phyloP scores from a whole-genome alignment of 495 filamentous ascomycete genomes.

The Annulohypoxylon moriforme region DNA sequence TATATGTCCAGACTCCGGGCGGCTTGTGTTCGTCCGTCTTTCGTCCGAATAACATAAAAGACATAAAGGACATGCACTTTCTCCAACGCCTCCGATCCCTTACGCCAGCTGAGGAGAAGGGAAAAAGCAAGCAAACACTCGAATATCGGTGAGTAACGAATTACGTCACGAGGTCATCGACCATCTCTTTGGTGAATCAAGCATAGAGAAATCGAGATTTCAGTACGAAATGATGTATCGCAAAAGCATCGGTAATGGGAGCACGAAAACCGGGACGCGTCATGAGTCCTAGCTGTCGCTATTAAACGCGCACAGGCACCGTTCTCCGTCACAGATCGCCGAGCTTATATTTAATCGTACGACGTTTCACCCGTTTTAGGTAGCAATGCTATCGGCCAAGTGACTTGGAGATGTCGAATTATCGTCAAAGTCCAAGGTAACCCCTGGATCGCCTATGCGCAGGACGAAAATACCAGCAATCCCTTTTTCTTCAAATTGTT shows the following conservation, averaged over 20 bases:
- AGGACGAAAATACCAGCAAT: background rate
- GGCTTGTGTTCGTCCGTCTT: background rate
- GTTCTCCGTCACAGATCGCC: background rate
- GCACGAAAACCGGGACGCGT: background rate
- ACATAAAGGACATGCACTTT: background rate
- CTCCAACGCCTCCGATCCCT: background rate
- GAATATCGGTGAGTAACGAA: background rate
- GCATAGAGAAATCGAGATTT: too few relatives aligned
- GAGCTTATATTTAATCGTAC: background rate
- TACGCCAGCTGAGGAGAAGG: too few relatives aligned
- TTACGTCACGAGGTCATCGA: background rate
- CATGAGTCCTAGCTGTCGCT: background rate
- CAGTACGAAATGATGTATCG: background rate
- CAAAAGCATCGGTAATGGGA: background rate
- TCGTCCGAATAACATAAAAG: constrained; percentile 2
- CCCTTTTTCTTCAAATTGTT: background rate
- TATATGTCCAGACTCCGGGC: background rate
- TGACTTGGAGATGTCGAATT: background rate
- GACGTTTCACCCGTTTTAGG: background rate
- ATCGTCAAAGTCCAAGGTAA: background rate
- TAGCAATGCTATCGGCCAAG: background rate
- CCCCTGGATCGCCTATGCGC: background rate
- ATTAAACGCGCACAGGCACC: background rate
- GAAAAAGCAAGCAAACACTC: background rate
- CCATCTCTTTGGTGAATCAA: background rate